Evolutionary conservation across 345 rosid genomes (phyloP).

Genomic region (Murraya koenigii): DNA sequence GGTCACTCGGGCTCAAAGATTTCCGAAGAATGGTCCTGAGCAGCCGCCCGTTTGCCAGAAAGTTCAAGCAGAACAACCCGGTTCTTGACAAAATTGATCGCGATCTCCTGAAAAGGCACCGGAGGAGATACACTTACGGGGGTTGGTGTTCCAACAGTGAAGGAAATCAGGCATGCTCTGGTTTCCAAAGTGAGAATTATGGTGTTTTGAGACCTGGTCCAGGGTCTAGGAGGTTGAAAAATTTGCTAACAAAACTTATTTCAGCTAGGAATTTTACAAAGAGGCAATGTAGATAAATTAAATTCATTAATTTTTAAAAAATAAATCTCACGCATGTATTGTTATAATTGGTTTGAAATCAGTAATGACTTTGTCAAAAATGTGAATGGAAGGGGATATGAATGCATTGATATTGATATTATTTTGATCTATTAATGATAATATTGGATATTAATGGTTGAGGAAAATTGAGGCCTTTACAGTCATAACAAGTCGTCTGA

Average conservation of each 20-base stretch:
- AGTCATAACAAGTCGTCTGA: no score
- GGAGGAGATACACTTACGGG: conserved; percentile 34
- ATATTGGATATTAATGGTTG: background rate
- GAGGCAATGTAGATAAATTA: conserved; percentile 62
- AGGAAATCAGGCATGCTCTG: conserved; percentile 29
- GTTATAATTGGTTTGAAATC: background rate
- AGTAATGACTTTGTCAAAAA: background rate
- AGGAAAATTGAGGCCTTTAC: no score
- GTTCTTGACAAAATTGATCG: conserved; percentile 77
- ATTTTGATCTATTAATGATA: background rate
- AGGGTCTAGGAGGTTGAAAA: conserved; percentile 70
- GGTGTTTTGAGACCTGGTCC: conserved; percentile 66
- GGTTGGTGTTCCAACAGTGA: conserved; percentile 53
- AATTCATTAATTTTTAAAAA: background rate
- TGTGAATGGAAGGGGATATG: background rate
- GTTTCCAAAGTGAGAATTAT: conserved; percentile 26
- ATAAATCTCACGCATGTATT: background rate
- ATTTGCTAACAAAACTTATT: conserved; percentile 49
- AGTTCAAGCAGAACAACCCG: conserved; percentile 69
- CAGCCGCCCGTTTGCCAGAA: conserved; percentile 82
- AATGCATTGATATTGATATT: background rate
- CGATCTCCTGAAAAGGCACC: conserved; percentile 53
- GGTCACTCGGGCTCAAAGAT: conserved; percentile 57
- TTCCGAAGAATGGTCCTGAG: conserved; percentile 64
- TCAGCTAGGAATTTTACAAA: conserved; percentile 46